A percentile compares a stretch with the other conserved stretches of the same genome.
phyloP scores from a whole-genome alignment of 2,329 filamentous ascomycete genomes.

The Penicillium sp. region DNA sequence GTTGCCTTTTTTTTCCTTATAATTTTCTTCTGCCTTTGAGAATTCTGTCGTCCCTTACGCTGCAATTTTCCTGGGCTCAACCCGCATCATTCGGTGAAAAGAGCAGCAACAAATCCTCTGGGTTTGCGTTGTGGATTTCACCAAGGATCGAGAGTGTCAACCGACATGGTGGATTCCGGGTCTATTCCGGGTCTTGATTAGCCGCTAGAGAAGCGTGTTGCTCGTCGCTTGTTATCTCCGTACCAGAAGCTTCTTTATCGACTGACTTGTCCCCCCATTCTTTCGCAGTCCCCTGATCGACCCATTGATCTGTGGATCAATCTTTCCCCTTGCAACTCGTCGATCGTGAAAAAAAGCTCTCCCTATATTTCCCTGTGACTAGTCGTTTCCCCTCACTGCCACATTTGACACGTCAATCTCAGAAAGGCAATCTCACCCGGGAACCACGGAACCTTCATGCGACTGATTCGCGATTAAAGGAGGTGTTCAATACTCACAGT shows the following conservation, averaged over 20 bases:
- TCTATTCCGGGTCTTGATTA: conserved; percentile 22
- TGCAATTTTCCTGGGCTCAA: background rate
- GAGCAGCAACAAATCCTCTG: background rate
- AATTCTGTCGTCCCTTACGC: background rate
- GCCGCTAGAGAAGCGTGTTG: conserved; percentile 24
- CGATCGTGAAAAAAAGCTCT: conserved; percentile 3
- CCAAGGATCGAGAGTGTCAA: conserved; percentile 4
- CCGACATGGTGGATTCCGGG: conserved; percentile 25
- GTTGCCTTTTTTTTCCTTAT: background rate
- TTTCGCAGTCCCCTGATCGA: conserved; percentile 14
- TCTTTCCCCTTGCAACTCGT: conserved; percentile 15
- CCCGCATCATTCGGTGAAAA: background rate
- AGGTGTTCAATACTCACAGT: background rate
- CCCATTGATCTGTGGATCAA: background rate
- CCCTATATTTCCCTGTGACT: conserved; percentile 8
- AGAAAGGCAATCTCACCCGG: background rate
- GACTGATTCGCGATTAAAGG: conserved; percentile 7
- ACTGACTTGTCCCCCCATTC: conserved; percentile 14
- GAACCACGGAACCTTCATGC: conserved; percentile 16
- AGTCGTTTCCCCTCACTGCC: conserved; percentile 8
- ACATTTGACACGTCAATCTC: conserved; percentile 22
- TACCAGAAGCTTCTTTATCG: conserved; percentile 20
- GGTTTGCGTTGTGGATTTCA: background rate
- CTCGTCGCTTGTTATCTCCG: conserved; percentile 11
- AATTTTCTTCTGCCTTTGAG: background rate